Conservation (phyloP, 2,329 filamentous ascomycete genomes). For the Aspergillus ibericus region DNA sequence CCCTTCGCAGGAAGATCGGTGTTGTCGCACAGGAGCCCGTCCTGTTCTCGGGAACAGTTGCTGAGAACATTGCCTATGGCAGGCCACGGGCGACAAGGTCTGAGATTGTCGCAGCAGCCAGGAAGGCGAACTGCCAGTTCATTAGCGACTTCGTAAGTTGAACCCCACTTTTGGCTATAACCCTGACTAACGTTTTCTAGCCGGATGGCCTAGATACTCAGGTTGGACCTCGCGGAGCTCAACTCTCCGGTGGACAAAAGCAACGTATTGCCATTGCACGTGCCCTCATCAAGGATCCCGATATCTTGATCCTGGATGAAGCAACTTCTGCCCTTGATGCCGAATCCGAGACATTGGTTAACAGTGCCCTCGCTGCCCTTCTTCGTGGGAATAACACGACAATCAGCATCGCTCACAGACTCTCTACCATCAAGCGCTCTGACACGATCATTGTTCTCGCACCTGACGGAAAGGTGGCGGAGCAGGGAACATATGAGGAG, state of each 20-base stretch:
- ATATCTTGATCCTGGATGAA: constrained; percentile 95
- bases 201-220: constrained; percentile 93
- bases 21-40: constrained; percentile 96
- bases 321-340: constrained; percentile 94
- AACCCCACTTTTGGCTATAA: background rate
- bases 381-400: constrained; percentile 89
- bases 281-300: constrained; percentile 89
- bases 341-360: constrained; percentile 94
- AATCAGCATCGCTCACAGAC: constrained; percentile 92
- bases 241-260: constrained; percentile 94
- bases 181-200: constrained; percentile 35
- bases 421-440: constrained; percentile 94
- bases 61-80: constrained; percentile 88
- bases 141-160: constrained; percentile 80
- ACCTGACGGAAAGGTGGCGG: constrained; percentile 82
- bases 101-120: constrained; percentile 83
- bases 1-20: constrained; percentile 85
- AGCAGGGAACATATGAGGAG: constrained; percentile 79
- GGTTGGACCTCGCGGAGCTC: constrained; percentile 87
- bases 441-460: constrained; percentile 92
- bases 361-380: constrained; percentile 78
- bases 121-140: constrained; percentile 93
- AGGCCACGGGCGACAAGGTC: constrained; percentile 72
- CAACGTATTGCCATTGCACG: constrained; percentile 96
- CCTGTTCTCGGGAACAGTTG: constrained; percentile 75